A percentile compares a stretch with the other conserved stretches of the same genome.
These are phyloP conservation scores for Eucalyptus shirleyi DNA, from an alignment of 345 rosid species.

Conservation along the genomic window DNA sequence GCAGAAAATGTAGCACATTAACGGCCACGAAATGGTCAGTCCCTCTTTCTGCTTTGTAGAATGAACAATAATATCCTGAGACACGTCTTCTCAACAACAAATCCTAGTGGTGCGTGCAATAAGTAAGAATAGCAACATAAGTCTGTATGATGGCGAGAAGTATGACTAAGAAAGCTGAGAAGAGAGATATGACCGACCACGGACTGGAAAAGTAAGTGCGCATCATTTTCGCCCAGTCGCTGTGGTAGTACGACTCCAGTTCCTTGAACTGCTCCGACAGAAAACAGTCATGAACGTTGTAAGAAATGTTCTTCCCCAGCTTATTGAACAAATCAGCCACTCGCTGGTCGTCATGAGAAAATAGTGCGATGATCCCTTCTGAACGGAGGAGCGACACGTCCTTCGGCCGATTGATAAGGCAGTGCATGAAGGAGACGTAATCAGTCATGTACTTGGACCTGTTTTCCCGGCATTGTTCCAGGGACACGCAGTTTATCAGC, in stretches of 20 bases:
- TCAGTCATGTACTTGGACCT: neutral
- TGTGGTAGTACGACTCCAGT: neutral
- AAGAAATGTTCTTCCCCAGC: neutral
- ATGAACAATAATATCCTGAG: neutral
- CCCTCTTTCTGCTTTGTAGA: neutral
- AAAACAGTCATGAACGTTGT: neutral
- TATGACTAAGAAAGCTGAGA: neutral
- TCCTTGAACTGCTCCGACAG: neutral
- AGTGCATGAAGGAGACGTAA: neutral
- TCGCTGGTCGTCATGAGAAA: neutral
- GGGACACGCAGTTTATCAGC: neutral
- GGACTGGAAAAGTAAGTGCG: neutral
- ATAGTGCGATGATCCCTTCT: neutral
- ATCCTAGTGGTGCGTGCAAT: too few species aligned
- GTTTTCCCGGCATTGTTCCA: neutral
- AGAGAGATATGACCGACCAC: neutral
- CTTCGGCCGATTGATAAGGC: neutral
- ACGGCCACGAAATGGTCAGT: neutral
- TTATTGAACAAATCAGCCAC: neutral
- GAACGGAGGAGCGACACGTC: neutral
- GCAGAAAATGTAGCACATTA: neutral
- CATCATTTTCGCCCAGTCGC: neutral
- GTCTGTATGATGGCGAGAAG: neutral
- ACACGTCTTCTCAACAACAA: neutral
- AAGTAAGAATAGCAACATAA: neutral